These are phyloP conservation scores for Tulasnella sp. DNA, from an alignment of 768 basidiomycete genomes.

Conservation along the genomic window DNA sequence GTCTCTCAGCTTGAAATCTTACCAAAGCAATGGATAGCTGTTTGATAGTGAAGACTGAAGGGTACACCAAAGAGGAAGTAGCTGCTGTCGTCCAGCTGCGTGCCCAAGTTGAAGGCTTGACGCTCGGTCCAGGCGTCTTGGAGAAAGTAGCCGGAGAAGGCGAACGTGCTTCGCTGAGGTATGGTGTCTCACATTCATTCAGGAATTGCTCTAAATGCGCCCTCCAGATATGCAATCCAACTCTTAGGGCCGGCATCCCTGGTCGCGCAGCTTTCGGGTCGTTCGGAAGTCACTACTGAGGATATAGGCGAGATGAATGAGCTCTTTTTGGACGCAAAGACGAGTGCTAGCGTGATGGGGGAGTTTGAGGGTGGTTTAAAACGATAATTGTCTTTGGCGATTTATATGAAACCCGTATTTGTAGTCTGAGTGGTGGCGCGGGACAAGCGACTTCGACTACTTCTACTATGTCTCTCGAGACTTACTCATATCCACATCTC, in stretches of 20 bases:
- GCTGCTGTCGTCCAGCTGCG: constrained; percentile 77
- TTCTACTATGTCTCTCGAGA: constrained; percentile 34
- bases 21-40: constrained; percentile 36
- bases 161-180: constrained; percentile 72
- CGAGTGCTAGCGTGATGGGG: constrained; percentile 22
- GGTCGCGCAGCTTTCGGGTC: constrained; percentile 63
- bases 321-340: constrained; percentile 91
- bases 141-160: constrained; percentile 75
- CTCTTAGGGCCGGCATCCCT: constrained; percentile 86
- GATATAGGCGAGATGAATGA: constrained; percentile 92
- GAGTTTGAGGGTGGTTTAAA: constrained; percentile 10
- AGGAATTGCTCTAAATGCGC: neutral
- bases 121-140: constrained; percentile 60
- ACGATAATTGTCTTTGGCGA: neutral
- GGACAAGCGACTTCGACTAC: neutral
- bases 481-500: constrained; percentile 45
- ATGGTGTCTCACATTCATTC: constrained; percentile 18
- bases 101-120: constrained; percentile 76
- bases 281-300: constrained; percentile 70
- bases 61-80: constrained; percentile 74
- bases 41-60: constrained; percentile 89
- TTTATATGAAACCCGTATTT: neutral
- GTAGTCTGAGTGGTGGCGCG: neutral
- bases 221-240: constrained; percentile 73
- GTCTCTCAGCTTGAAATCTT: neutral